Evolutionary conservation across 768 basidiomycete species (phyloP).

Genomic region (Plicaturopsis crispa): DNA sequence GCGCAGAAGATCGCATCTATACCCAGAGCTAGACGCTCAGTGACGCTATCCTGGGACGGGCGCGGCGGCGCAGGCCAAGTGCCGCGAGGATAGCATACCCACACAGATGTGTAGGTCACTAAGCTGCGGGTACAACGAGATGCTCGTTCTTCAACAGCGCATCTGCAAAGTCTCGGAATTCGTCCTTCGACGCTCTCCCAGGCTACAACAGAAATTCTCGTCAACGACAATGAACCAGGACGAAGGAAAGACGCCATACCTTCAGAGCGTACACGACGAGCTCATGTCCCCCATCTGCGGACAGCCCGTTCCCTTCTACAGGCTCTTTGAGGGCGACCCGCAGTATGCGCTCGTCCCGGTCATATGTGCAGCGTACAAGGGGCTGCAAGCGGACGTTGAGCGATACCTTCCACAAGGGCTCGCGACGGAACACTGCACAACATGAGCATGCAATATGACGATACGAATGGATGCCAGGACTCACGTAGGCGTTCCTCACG

Average conservation of each 20-base stretch:
- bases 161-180: constrained; percentile 47
- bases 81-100: too few species aligned
- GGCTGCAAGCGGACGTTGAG: constrained; percentile 56
- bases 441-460: background rate
- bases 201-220: constrained; percentile 12
- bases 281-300: constrained; percentile 24
- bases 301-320: constrained; percentile 16
- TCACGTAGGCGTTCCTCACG: constrained; percentile 39
- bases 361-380: constrained; percentile 50
- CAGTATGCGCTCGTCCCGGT: constrained; percentile 45
- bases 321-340: constrained; percentile 49
- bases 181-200: constrained; percentile 37
- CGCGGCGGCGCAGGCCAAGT: too few species aligned
- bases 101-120: too few species aligned
- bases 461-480: constrained; percentile 13
- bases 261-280: constrained; percentile 59
- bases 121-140: too few species aligned
- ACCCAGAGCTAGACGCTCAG: too few species aligned
- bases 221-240: background rate
- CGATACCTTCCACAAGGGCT: constrained; percentile 62
- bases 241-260: constrained; percentile 25
- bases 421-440: constrained; percentile 56
- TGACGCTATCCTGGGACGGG: too few species aligned
- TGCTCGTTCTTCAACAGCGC: constrained; percentile 32
- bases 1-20: too few species aligned